Evolutionary conservation across 73 alveolate species (phyloP), one percentile per base, ranked within the genome.

Genomic region (Durusdinium trenchii): DNA sequence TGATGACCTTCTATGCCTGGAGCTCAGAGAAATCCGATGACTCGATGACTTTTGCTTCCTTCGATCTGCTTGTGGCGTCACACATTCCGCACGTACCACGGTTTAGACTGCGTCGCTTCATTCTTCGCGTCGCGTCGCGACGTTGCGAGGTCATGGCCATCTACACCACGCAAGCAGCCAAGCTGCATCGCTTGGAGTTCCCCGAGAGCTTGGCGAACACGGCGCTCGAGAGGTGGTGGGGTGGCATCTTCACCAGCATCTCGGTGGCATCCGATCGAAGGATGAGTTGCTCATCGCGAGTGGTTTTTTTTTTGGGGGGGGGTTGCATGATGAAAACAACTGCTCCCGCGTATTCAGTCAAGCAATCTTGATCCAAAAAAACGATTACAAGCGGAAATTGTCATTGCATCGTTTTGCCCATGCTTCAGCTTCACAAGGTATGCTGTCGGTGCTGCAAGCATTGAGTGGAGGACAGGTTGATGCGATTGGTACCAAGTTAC

Each of bases 391-490:
- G 79, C 38, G 79, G 12, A 28, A 64, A 28, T 64, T 38, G 12
- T 28, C 6, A 6, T 32, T 6, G 45, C 42, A 28, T 9, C 42
- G 28, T 6, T 32, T 64, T n/a, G n/a, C n/a, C n/a, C n/a, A n/a
- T n/a, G 9, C 28, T 64, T 18, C 42, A 38, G 38, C 79, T 9
- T 16, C 42, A 36, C 43, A 75, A 84, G 94, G 94, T 20, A 84
- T 84, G 94, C 75, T 84, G 30, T 84, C 94, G 20, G 94, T 84
- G 45, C 76, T 84, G 75, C 94, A 84, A 36, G 94, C 94, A 32
- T 51, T 84, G 32, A 84, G 94, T n/a, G 94, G 94, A 84, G 94
- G 94, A 84, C 64, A n/a, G n/a, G n/a, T n/a, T n/a, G n/a, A n/a
- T n/a, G n/a, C n/a, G n/a, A n/a, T n/a, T n/a, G n/a, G n/a, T n/a